These are phyloP conservation scores for Talaromyces albobiverticillius DNA, from an alignment of 2,329 filamentous ascomycete genomes.

Conservation along the genomic window DNA sequence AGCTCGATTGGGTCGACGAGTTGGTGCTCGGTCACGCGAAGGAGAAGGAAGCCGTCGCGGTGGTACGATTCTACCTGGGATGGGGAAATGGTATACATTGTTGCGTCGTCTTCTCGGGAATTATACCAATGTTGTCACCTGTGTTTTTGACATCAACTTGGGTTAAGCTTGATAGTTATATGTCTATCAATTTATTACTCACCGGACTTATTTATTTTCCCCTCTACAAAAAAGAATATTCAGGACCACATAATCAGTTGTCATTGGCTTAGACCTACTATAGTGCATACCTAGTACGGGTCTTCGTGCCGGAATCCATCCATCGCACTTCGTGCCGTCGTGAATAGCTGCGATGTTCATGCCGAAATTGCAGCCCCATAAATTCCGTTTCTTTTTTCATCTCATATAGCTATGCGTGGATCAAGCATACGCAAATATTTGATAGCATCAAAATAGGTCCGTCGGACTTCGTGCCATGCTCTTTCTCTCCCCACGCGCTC, in stretches of 20 bases:
- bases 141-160: too few relatives aligned
- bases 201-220: too few relatives aligned
- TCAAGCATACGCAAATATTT: not conserved
- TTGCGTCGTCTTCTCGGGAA: too few relatives aligned
- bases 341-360: not conserved
- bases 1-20: slow-evolving; percentile 24
- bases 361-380: not conserved
- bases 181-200: too few relatives aligned
- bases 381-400: not conserved
- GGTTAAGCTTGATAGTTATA: too few relatives aligned
- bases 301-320: slow-evolving; percentile 19
- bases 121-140: not conserved
- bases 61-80: slow-evolving; percentile 24
- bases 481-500: too few relatives aligned
- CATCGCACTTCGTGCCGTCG: slow-evolving; percentile 23
- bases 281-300: not conserved
- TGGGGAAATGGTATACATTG: slow-evolving; percentile 18
- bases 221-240: too few relatives aligned
- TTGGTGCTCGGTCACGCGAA: slow-evolving; percentile 25
- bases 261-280: not conserved
- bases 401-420: not conserved
- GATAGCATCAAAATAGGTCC: not conserved
- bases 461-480: not conserved
- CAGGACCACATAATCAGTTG: not conserved
- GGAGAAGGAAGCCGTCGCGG: slow-evolving; percentile 25